Percentiles rank a stretch among this genome's conserved stretches.
Conservation (phyloP, 352 stramenopile genomes). For the Globisporangium irregulare region DNA sequence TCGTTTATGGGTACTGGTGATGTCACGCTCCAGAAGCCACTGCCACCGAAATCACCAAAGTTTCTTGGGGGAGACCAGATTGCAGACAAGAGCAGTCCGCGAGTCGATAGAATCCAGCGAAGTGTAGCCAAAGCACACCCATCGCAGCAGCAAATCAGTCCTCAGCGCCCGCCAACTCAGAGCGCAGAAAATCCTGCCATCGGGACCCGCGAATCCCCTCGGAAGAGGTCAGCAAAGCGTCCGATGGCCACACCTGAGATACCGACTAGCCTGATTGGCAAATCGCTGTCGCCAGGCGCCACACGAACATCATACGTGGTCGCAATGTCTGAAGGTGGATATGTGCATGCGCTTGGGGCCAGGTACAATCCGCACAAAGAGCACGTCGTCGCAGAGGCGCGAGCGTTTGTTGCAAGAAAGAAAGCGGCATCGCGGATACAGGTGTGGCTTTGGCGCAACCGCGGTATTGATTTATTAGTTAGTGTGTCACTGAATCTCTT, state of each 20-base stretch:
- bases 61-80: not conserved
- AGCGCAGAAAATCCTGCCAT: constrained; percentile 10
- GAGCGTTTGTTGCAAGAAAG: constrained; percentile 38
- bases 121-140: not conserved
- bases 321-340: constrained; percentile 40
- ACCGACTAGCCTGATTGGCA: constrained; percentile 28
- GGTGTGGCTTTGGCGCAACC: constrained; percentile 18
- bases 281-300: constrained; percentile 40
- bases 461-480: not conserved
- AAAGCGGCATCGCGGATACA: constrained; percentile 54
- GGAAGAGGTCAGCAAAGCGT: constrained; percentile 33
- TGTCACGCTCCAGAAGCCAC: constrained; percentile 17
- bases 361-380: constrained; percentile 53
- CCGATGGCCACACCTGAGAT: constrained; percentile 38
- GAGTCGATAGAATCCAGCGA: constrained; percentile 15
- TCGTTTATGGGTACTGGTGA: constrained; percentile 12
- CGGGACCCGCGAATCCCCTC: constrained; percentile 29
- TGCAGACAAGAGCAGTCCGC: constrained; percentile 7
- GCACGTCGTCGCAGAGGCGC: constrained; percentile 42
- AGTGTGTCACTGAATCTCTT: not conserved
- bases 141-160: not conserved
- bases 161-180: constrained; percentile 23
- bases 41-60: constrained; percentile 25
- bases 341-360: constrained; percentile 37
- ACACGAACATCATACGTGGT: constrained; percentile 44